Evolutionary conservation across 805 yeast species (phyloP).

Genomic region (Torulaspora indica): DNA sequence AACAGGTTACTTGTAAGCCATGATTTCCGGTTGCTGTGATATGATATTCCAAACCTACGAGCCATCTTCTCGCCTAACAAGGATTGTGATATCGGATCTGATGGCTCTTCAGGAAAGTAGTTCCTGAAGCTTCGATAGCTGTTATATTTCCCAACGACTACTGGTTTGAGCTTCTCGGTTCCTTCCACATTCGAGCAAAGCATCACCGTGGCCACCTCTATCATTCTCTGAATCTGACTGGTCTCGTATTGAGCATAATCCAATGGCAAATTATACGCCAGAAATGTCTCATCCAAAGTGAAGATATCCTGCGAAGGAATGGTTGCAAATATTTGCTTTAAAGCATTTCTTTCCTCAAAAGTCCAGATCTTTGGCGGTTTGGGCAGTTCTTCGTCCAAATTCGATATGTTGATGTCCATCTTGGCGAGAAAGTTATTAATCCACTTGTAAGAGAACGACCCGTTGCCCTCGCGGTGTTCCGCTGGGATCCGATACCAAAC

Average conservation of each 20-base stretch:
- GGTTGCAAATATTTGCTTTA: conserved; percentile 44
- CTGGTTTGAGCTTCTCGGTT: conserved; percentile 55
- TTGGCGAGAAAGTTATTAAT: conserved; percentile 42
- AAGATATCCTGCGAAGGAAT: conserved; percentile 51
- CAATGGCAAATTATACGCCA: conserved; percentile 55
- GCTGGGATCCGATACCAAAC: conserved; percentile 59
- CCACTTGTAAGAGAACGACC: conserved; percentile 64
- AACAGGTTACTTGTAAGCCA: conserved; percentile 62
- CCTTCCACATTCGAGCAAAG: conserved; percentile 61
- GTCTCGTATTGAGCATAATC: conserved; percentile 49
- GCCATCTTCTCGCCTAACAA: conserved; percentile 43
- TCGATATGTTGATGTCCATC: conserved; percentile 49
- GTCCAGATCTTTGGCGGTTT: conserved; percentile 55
- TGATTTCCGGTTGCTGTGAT: conserved; percentile 55
- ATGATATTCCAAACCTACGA: conserved; percentile 47
- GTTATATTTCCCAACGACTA: conserved; percentile 57
- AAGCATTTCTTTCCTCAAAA: conserved; percentile 49
- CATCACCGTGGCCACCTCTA: conserved; percentile 51
- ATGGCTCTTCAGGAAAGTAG: conserved; percentile 34
- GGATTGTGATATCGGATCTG: conserved; percentile 27
- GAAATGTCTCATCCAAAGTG: conserved; percentile 55
- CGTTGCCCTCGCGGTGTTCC: conserved; percentile 54
- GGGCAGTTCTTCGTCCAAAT: conserved; percentile 42
- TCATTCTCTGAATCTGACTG: conserved; percentile 35
- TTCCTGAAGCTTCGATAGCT: conserved; percentile 41